Evolutionary conservation across 2,329 filamentous ascomycete species (phyloP).

Genomic region (Colletotrichum navitas): DNA sequence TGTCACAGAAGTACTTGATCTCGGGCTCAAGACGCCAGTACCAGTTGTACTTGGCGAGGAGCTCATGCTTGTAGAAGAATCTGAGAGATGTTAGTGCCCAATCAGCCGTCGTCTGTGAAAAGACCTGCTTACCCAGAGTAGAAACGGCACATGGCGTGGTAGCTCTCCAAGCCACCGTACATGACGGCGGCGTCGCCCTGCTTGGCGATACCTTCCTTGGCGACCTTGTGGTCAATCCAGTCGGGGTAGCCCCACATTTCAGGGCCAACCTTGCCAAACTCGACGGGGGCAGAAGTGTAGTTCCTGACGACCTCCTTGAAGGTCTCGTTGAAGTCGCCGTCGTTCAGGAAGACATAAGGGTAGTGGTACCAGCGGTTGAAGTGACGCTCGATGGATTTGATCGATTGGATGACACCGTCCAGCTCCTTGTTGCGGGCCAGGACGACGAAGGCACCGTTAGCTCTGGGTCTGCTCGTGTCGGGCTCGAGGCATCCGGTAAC

Average conservation of each 20-base stretch:
- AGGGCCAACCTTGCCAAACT: conserved; percentile 93
- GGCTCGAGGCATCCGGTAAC: conserved; percentile 88
- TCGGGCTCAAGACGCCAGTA: conserved; percentile 99
- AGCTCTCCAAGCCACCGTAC: conserved; percentile 99
- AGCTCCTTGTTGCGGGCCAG: conserved; percentile 96
- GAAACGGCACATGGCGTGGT: conserved; percentile 99
- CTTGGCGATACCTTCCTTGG: conserved; percentile 95
- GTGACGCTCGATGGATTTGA: conserved; percentile 98
- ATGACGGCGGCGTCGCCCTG: conserved; percentile 98
- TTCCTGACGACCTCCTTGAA: conserved; percentile 92
- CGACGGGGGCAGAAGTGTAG: conserved; percentile 87
- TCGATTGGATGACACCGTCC: conserved; percentile 93
- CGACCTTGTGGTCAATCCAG: conserved; percentile 94
- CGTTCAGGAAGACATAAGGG: conserved; percentile 98
- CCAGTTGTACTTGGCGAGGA: conserved; percentile 98
- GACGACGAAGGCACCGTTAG: conserved; percentile 96
- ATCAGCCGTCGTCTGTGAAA: neutral
- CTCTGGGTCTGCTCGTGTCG: conserved; percentile 82
- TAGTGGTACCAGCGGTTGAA: conserved; percentile 99
- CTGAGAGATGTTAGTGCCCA: conserved; percentile 55
- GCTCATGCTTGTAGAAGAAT: conserved; percentile 97
- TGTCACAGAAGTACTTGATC: conserved; percentile 99
- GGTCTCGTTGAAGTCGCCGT: conserved; percentile 94
- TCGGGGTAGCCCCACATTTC: conserved; percentile 97
- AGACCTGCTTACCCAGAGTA: conserved; percentile 83